Evolutionary conservation across 176 grass and related monocot species (phyloP).

Genomic region (Juncus effusus): DNA sequence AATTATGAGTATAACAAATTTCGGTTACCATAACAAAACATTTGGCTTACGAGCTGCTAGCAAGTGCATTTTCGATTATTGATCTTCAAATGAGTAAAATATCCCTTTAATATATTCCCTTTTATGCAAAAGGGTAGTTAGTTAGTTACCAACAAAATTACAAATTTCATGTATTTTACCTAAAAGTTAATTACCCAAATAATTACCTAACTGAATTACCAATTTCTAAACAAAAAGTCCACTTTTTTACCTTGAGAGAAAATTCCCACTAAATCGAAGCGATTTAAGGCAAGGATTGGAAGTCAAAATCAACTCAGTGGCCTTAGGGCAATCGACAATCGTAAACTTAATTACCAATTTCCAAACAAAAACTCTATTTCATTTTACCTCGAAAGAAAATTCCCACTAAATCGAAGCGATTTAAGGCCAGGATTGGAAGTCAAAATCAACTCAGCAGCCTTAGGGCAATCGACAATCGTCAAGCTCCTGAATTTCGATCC

Average conservation of each 20-base stretch:
- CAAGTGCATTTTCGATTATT: too few species aligned
- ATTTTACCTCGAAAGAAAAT: conserved; percentile 30
- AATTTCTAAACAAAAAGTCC: too few species aligned
- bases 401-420: conserved; percentile 61
- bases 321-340: conserved; percentile 66
- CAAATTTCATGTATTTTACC: too few species aligned
- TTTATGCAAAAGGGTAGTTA: too few species aligned
- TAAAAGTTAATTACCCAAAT: neutral
- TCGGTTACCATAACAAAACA: too few species aligned
- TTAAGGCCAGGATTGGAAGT: conserved; percentile 38
- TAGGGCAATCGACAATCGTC: conserved; percentile 72
- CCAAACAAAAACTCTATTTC: neutral
- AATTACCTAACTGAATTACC: conserved; percentile 33
- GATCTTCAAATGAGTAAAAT: too few species aligned
- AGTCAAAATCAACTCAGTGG: conserved; percentile 42
- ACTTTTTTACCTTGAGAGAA: conserved; percentile 30
- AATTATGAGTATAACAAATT: too few species aligned
- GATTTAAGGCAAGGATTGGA: neutral
- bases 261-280: too few species aligned
- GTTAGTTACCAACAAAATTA: too few species aligned
- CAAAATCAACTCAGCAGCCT: conserved; percentile 43
- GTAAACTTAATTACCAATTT: conserved; percentile 32
- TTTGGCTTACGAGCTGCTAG: too few species aligned
- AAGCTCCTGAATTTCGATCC: conserved; percentile 55
- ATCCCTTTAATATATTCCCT: too few species aligned